Evolutionary conservation across 768 basidiomycete genomes (phyloP), one percentile per base, ranked within the genome.

Genomic region (Exsudoporus frostii): DNA sequence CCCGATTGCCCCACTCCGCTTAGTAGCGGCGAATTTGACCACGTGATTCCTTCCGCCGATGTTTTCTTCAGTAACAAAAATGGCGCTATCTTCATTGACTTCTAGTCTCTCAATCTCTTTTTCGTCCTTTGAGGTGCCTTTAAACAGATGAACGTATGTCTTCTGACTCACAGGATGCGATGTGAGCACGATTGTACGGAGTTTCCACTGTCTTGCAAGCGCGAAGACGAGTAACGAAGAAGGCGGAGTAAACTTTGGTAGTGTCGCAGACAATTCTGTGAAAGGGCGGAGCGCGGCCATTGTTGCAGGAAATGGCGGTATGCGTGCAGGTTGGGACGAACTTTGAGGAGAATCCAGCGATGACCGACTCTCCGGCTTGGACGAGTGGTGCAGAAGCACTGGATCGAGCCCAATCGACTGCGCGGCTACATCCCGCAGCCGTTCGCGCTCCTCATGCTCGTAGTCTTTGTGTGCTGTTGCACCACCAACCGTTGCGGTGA

Each of bases 21-120:
- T 67, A 3, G 75, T 71, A 6, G 81, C 88, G 17, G 80, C 85
- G 15, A 92, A 77, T 61, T 85, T 86, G 58, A 92, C 75, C 11
- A 90, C 83, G 56, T 77, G 67, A 4, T 71, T 64, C 43, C 74
- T 71, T 3, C 79, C 77, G 10, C 73, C 74, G 7, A 77, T 70
- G 14, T 75, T 74, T 41, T 72, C 72, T 42, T 88, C 88, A 0
- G 87, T 79, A 20, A 92, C 80, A 56, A 84, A 90, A 14, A 89
- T 85, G 46, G 86, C 83, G 45, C 84, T 88, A 32, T 86, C 81
- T 59, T 88, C 86, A 53, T 84, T 85, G 58, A 92, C 89, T 63
- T 84, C 83, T 32, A 91, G 69, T 39, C 90, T 75, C 67, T 92
- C 88, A 7, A 90, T 56, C 67, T 92, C 90, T 46, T 72, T 79